Evolutionary conservation across 805 yeast genomes (phyloP).

Genomic region (Ogataea ramenticola): DNA sequence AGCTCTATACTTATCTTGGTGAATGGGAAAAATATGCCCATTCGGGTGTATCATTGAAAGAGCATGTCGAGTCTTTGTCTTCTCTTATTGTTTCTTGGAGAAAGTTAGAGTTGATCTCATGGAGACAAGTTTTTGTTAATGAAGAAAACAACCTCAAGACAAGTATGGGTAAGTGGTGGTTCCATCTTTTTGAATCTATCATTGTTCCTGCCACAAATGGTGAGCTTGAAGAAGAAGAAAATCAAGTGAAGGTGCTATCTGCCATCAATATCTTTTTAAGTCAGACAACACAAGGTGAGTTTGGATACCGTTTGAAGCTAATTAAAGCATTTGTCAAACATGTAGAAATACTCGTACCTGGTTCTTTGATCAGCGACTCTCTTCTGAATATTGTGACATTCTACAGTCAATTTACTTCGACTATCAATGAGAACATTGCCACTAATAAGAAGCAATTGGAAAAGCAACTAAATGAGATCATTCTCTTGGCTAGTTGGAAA

Average conservation of each 20-base stretch:
- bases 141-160: constrained; percentile 47
- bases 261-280: constrained; percentile 73
- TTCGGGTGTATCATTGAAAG: constrained; percentile 57
- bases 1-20: constrained; percentile 67
- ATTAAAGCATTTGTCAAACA: constrained; percentile 61
- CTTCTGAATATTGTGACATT: constrained; percentile 53
- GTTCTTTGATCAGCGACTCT: constrained; percentile 27
- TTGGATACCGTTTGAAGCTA: constrained; percentile 46
- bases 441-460: constrained; percentile 49
- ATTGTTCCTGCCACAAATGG: constrained; percentile 42
- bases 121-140: constrained; percentile 67
- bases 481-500: constrained; percentile 91
- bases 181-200: constrained; percentile 77
- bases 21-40: constrained; percentile 96
- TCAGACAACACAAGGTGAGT: constrained; percentile 74
- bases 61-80: constrained; percentile 52
- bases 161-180: constrained; percentile 82
- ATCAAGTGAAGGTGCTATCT: constrained; percentile 33
- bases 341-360: constrained; percentile 25
- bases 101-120: constrained; percentile 73
- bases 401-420: constrained; percentile 57
- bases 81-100: constrained; percentile 84
- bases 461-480: constrained; percentile 78
- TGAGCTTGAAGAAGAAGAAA: constrained; percentile 27
- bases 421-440: constrained; percentile 38